Evolutionary conservation across 441 rosid species (phyloP), one percentile per base, ranked within the genome.

Genomic region (Corymbia calophylla): DNA sequence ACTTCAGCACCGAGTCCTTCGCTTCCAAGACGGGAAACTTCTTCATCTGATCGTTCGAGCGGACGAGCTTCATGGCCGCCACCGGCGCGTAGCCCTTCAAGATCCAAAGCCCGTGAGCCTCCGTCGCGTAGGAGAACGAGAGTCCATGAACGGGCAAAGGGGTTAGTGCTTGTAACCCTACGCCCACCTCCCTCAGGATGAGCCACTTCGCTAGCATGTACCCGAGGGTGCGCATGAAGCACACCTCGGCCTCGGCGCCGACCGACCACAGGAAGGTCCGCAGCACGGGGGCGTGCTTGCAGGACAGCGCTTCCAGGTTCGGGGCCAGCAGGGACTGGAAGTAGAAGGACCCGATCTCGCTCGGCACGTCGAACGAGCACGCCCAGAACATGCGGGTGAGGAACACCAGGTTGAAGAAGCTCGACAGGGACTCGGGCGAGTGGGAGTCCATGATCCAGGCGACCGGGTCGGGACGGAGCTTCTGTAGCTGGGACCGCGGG

Each of bases 391-490:
- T 89, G 88, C 97, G 97, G 48, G 92, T 93, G 80, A 96, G 92
- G 89, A 97, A 92, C 32, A 96, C 92, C 44, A 96, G 87, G 88
- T 93, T 93, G 89, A 97, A 97, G 92, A 96, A 95, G 49, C 93
- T 92, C 11, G 99, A 96, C 85, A 97, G 94, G 0, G 98, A 95
- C 66, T 96, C 98, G 0, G 95, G 94, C 7, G 99, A 92, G 93
- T 97, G 98, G 86, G 98, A 93, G 86, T 95, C 97, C 95, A 97
- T 93, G 88, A 97, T 93, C 99, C 99, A 96, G 39, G 93, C 88
- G 66, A 96, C 89, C 9, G 98, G 97, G n/a, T 95, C 97, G 56
- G 98, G 94, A 89, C 94, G 94, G 88, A 97, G 92, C 62, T 92
- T 93, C 11, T 93, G 96, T 66, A 93, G 94, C 92, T 94, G 94